Evolutionary conservation across 768 basidiomycete species (phyloP).

Genomic region (Boletus vinaceobasis): DNA sequence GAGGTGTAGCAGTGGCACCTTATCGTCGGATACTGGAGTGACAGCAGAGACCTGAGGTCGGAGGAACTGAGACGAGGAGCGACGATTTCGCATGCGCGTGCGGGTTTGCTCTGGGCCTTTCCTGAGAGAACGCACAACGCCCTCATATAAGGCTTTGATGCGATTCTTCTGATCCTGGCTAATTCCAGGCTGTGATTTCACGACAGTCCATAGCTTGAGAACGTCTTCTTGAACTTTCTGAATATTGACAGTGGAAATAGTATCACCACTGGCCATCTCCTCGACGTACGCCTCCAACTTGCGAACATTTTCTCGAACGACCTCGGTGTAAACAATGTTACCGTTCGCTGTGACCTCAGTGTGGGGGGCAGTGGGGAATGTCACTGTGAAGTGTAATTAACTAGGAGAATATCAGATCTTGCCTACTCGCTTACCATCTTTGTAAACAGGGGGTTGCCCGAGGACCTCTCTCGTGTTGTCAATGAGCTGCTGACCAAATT

Average conservation of each 20-base stretch:
- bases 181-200: conserved; percentile 96
- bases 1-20: conserved; percentile 90
- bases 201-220: conserved; percentile 93
- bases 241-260: conserved; percentile 83
- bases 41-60: conserved; percentile 80
- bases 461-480: conserved; percentile 89
- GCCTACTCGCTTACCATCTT: conserved; percentile 70
- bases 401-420: neutral
- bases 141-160: conserved; percentile 93
- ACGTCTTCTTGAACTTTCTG: conserved; percentile 98
- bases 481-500: conserved; percentile 93
- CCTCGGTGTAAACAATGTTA: conserved; percentile 92
- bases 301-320: conserved; percentile 92
- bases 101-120: conserved; percentile 65
- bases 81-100: conserved; percentile 64
- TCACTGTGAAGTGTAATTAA: conserved; percentile 49
- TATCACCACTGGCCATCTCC: conserved; percentile 96
- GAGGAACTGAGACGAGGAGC: conserved; percentile 95
- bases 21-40: conserved; percentile 75
- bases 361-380: conserved; percentile 96
- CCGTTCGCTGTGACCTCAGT: conserved; percentile 93
- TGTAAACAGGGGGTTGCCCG: conserved; percentile 83
- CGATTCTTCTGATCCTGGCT: conserved; percentile 95
- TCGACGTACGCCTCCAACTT: conserved; percentile 97
- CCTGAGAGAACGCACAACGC: conserved; percentile 89